Evolutionary conservation across 768 basidiomycete species (phyloP).

Genomic region (Cystobasidium tubakii): DNA sequence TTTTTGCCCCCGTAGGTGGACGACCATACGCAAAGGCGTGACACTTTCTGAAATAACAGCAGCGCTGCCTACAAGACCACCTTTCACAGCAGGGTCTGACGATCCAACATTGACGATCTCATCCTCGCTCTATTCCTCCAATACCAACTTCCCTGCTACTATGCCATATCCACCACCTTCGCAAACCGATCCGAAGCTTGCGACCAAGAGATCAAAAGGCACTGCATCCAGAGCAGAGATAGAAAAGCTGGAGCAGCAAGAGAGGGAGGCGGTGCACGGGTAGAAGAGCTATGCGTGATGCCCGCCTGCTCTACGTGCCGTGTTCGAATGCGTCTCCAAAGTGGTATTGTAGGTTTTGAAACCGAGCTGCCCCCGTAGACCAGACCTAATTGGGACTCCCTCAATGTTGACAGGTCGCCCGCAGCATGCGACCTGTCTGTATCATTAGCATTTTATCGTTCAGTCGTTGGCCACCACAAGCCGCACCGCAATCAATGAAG

Average conservation of each 20-base stretch:
- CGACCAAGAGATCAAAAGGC: not conserved
- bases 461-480: too few relatives aligned
- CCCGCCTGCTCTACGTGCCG: too few relatives aligned
- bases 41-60: constrained; percentile 11
- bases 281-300: not conserved
- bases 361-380: too few relatives aligned
- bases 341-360: too few relatives aligned
- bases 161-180: constrained; percentile 1
- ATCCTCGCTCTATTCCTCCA: not conserved
- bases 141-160: not conserved
- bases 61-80: not conserved
- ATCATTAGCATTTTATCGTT: too few relatives aligned
- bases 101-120: not conserved
- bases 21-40: constrained; percentile 4
- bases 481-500: too few relatives aligned
- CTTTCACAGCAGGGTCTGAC: not conserved
- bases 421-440: too few relatives aligned
- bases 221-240: not conserved
- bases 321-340: too few relatives aligned
- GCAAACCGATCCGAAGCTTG: not conserved
- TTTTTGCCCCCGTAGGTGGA: not conserved
- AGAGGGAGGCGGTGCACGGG: not conserved
- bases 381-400: too few relatives aligned
- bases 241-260: not conserved
- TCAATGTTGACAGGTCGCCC: too few relatives aligned